These are phyloP conservation scores for Komagataella pseudopastoris DNA, from an alignment of 805 yeast genomes.

Conservation along the genomic window DNA sequence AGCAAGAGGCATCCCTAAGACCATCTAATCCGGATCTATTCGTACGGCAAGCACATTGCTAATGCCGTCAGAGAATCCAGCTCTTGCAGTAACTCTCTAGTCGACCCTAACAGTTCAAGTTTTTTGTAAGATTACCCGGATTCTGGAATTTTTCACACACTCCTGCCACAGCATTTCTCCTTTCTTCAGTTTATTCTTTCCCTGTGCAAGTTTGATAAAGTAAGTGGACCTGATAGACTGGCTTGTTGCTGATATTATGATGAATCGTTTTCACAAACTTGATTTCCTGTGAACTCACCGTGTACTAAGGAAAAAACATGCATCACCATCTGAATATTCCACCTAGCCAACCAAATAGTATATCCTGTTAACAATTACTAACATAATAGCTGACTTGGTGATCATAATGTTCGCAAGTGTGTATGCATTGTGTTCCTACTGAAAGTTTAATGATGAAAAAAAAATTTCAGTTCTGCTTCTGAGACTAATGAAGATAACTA, in stretches of 20 bases:
- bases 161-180: neutral
- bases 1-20: too few relatives aligned
- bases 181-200: neutral
- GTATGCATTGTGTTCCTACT: neutral
- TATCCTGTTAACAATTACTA: conserved; percentile 76
- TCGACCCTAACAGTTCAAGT: neutral
- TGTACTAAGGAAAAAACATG: conserved; percentile 84
- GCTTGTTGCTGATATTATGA: neutral
- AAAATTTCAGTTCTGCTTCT: conserved; percentile 93
- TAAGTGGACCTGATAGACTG: neutral
- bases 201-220: neutral
- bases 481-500: conserved; percentile 73
- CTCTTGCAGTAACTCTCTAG: neutral
- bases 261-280: neutral
- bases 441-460: conserved; percentile 44
- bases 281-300: conserved; percentile 33
- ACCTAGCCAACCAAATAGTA: conserved; percentile 43
- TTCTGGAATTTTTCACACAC: neutral
- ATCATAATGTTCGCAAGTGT: neutral
- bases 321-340: conserved; percentile 87
- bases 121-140: neutral
- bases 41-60: too few relatives aligned
- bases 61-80: neutral
- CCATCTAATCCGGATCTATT: too few relatives aligned
- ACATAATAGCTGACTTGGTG: conserved; percentile 4